Conservation (phyloP, 1,284 basidiomycete species). For the Pseudozyma flocculosa region DNA sequence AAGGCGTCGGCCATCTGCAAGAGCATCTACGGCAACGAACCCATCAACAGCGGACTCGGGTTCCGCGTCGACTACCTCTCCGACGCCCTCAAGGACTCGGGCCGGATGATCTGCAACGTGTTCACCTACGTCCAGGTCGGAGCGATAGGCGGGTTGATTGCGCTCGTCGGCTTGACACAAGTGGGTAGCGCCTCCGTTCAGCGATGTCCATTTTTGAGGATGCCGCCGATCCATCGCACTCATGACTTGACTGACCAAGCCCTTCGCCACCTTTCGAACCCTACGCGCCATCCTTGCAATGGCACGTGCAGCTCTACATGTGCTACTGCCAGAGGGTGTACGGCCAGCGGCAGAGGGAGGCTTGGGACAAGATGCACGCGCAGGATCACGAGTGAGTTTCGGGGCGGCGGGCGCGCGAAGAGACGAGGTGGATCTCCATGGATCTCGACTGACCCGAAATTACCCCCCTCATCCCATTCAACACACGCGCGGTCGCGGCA, state of each 20-base stretch:
- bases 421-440: too few relatives aligned
- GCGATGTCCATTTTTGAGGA: neutral
- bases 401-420: too few relatives aligned
- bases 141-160: constrained; percentile 24
- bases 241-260: too few relatives aligned
- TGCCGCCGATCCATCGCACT: too few relatives aligned
- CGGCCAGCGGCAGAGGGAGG: constrained; percentile 32
- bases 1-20: constrained; percentile 23
- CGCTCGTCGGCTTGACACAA: constrained; percentile 25
- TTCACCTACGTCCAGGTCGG: constrained; percentile 35
- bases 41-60: constrained; percentile 14
- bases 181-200: too few relatives aligned
- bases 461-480: too few relatives aligned
- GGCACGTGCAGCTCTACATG: constrained; percentile 31
- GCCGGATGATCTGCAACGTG: constrained; percentile 28
- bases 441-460: too few relatives aligned
- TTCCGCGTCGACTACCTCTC: constrained; percentile 9
- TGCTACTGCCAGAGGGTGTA: constrained; percentile 34
- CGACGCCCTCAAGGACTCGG: constrained; percentile 14
- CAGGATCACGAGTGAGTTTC: constrained; percentile 8
- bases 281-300: too few relatives aligned
- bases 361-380: constrained; percentile 9
- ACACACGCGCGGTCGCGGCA: too few relatives aligned
- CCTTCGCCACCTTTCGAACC: too few relatives aligned
- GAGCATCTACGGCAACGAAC: constrained; percentile 30